Base-by-base conservation (phyloP, 2,329 filamentous ascomycete species). In the Penicillium oxalicum region DNA sequence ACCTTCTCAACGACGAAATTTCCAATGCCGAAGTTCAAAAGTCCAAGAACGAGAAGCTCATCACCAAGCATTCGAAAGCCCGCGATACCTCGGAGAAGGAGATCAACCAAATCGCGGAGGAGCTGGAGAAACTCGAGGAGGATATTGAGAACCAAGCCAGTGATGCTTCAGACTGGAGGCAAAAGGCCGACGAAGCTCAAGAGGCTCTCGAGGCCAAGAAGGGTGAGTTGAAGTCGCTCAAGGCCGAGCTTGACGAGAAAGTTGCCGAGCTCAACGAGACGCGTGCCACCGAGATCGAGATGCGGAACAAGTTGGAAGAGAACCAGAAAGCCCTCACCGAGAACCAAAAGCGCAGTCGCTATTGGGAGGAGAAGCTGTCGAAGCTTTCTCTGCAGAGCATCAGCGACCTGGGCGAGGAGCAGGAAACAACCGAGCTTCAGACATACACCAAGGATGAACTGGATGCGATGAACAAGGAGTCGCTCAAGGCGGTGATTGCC, bases 271-370 rank as follows among this genome's bases (percentile, higher is more conserved):
- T 97, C 48, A 96, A 97, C 63, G 86, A 89, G 63, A 95, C 87
- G 0, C 82, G 91, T 8, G 91, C 89, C 0, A 76, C 86, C 3
- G 93, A 98, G 69, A 96, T 98, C 52, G 93, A 98, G 70, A 96
- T 97, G 90, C 87, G 88, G 54, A 97, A 97, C 71, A 95, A 95
- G 73, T 83, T 98, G 1, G 93, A 97, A 64, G 91, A 97, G 65
- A 93, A 91, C 67, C 87, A 95, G 57, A 98, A 98, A 72, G 81
- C 85, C 8, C 78, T 97, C 11, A 70, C 74, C 0, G 91, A 97
- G 63, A 95, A 94, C 69, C 84, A 94, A 67, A 91, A 88, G 70
- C 83, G 87, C 51, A 78, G 87, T 36, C 79, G 78, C 34, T 88
- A 95, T 73, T 97, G 91, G 90, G 77, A 90, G 47, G 88, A 95